These are phyloP conservation scores for Arthrocladium fulminans DNA, from an alignment of 2,329 filamentous ascomycete species.

Conservation along the genomic window DNA sequence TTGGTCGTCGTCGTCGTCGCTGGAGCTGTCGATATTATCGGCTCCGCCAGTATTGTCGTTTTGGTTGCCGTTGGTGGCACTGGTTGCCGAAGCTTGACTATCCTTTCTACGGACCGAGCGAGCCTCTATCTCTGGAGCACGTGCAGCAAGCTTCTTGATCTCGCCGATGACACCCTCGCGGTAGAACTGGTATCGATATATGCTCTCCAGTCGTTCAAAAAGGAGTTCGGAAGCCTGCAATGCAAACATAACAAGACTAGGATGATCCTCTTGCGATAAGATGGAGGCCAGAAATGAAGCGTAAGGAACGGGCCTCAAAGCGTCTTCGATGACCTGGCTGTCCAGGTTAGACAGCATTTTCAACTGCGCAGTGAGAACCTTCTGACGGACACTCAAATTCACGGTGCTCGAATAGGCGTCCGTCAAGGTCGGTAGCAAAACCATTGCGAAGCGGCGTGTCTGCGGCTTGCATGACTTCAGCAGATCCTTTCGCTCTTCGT, in stretches of 20 bases:
- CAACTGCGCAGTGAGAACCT: constrained; percentile 87
- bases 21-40: constrained; percentile 46
- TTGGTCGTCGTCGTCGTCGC: constrained; percentile 39
- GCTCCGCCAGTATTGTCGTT: constrained; percentile 44
- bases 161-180: constrained; percentile 92
- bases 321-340: constrained; percentile 70
- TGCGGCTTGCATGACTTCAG: constrained; percentile 75
- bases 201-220: constrained; percentile 69
- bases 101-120: constrained; percentile 4
- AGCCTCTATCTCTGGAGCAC: constrained; percentile 20
- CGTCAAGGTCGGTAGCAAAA: constrained; percentile 87
- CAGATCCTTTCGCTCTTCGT: constrained; percentile 72
- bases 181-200: constrained; percentile 95
- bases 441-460: constrained; percentile 83
- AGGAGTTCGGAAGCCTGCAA: constrained; percentile 85
- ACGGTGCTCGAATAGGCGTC: constrained; percentile 97
- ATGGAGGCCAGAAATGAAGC: constrained; percentile 94
- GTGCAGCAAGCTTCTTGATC: constrained; percentile 67
- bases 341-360: constrained; percentile 98
- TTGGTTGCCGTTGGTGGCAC: constrained; percentile 6
- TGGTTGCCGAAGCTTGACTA: constrained; percentile 7
- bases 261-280: constrained; percentile 87
- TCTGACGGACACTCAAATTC: constrained; percentile 86
- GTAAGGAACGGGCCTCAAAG: constrained; percentile 80
- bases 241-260: constrained; percentile 74